These are phyloP conservation scores for Komagataella kurtzmanii DNA, from an alignment of 805 yeast species.

Conservation along the genomic window DNA sequence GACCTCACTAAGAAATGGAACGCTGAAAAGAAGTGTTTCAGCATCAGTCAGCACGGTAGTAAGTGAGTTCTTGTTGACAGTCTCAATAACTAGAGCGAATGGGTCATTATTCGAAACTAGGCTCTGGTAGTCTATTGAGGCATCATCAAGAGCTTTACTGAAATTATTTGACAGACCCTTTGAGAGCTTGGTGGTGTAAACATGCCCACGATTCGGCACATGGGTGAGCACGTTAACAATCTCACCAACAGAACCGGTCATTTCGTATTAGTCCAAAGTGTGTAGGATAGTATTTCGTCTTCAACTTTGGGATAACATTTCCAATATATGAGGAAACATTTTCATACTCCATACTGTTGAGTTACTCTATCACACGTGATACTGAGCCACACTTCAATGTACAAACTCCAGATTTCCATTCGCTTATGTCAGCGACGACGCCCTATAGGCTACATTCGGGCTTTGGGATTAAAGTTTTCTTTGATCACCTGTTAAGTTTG, in stretches of 20 bases:
- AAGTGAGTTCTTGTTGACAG: constrained; percentile 13
- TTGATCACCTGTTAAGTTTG: background rate
- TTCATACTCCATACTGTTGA: background rate
- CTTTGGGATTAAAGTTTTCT: background rate
- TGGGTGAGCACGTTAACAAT: background rate
- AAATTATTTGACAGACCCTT: constrained; percentile 25
- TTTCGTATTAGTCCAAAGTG: background rate
- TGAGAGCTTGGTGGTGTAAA: constrained; percentile 33
- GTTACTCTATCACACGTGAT: background rate
- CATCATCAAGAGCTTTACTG: constrained; percentile 9
- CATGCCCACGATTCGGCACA: constrained; percentile 11
- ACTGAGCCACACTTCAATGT: background rate
- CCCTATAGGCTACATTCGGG: background rate
- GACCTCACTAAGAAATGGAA: constrained; percentile 42
- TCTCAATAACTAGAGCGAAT: constrained; percentile 26
- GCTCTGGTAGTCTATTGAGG: constrained; percentile 8
- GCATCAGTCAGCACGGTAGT: constrained; percentile 40
- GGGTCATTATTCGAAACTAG: constrained; percentile 40
- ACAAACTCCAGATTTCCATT: background rate
- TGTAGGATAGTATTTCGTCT: background rate
- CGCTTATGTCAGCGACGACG: background rate
- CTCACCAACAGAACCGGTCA: background rate
- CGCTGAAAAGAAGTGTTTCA: constrained; percentile 34
- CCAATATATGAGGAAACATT: background rate
- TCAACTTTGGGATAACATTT: background rate